phyloP scores from a whole-genome alignment of 2,329 filamentous ascomycete genomes.

The Calonectria pteridis region DNA sequence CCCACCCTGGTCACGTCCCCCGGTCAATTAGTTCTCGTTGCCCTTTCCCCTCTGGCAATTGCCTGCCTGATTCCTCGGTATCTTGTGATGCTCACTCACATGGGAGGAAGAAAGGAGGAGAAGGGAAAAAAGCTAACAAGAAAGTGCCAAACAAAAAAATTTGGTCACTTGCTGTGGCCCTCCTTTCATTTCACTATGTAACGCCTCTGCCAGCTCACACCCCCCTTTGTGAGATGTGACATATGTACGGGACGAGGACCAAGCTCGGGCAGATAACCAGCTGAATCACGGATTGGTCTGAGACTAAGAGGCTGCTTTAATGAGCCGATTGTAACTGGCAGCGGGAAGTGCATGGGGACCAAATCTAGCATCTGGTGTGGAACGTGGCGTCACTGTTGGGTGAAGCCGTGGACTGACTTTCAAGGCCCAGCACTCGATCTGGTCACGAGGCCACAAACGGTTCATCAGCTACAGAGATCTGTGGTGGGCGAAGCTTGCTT shows the following conservation, averaged over 20 bases:
- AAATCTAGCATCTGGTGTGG: constrained; percentile 22
- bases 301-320: background rate
- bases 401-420: background rate
- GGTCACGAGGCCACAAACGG: background rate
- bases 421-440: background rate
- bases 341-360: constrained; percentile 21
- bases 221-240: constrained; percentile 21
- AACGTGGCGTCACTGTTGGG: constrained; percentile 26
- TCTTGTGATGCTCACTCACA: constrained; percentile 42
- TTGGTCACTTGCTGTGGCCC: background rate
- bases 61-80: constrained; percentile 40
- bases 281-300: background rate
- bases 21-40: constrained; percentile 16
- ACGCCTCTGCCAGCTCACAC: constrained; percentile 35
- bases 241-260: constrained; percentile 27
- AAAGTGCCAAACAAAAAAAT: background rate
- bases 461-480: background rate
- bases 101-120: constrained; percentile 11
- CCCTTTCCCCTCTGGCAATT: constrained; percentile 18
- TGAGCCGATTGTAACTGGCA: constrained; percentile 28
- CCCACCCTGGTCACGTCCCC: constrained; percentile 23
- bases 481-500: background rate
- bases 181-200: constrained; percentile 27
- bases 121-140: background rate
- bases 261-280: constrained; percentile 25